phyloP scores from a whole-genome alignment of 441 rosid species.

The Omphalea diandra region DNA sequence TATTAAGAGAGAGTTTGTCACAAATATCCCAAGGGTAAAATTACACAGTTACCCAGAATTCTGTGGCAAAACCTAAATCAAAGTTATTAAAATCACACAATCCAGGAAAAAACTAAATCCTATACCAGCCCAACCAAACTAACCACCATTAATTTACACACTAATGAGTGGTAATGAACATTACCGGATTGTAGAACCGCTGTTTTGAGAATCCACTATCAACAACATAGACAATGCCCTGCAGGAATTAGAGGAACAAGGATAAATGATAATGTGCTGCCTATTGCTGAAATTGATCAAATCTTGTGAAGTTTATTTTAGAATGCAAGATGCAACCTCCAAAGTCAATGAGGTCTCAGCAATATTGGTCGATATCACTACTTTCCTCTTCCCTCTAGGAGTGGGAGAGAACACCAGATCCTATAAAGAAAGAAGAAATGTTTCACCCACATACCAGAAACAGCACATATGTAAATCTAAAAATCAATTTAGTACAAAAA shows the following conservation, averaged over 20 bases:
- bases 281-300: slow-evolving; percentile 11
- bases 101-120: background rate
- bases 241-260: slow-evolving; percentile 31
- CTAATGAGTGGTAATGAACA: slow-evolving; percentile 13
- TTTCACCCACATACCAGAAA: slow-evolving; percentile 14
- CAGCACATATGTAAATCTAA: slow-evolving; percentile 11
- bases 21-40: background rate
- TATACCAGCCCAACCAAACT: slow-evolving; percentile 1
- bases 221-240: slow-evolving; percentile 94
- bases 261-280: slow-evolving; percentile 15
- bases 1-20: background rate
- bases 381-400: slow-evolving; percentile 92
- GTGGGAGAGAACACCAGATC: slow-evolving; percentile 85
- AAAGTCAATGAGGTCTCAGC: slow-evolving; percentile 95
- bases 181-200: slow-evolving; percentile 93
- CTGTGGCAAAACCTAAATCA: too few relatives aligned
- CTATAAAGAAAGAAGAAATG: slow-evolving; percentile 34
- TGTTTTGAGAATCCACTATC: slow-evolving; percentile 98
- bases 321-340: slow-evolving; percentile 51
- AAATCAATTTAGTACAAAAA: slow-evolving; percentile 7
- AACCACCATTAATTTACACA: slow-evolving; percentile 2
- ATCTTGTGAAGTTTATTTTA: slow-evolving; percentile 7
- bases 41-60: background rate
- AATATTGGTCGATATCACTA: slow-evolving; percentile 87
- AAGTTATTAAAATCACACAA: too few relatives aligned